Evolutionary conservation across 768 basidiomycete genomes (phyloP).

Genomic region (Hebeloma cylindrosporum): DNA sequence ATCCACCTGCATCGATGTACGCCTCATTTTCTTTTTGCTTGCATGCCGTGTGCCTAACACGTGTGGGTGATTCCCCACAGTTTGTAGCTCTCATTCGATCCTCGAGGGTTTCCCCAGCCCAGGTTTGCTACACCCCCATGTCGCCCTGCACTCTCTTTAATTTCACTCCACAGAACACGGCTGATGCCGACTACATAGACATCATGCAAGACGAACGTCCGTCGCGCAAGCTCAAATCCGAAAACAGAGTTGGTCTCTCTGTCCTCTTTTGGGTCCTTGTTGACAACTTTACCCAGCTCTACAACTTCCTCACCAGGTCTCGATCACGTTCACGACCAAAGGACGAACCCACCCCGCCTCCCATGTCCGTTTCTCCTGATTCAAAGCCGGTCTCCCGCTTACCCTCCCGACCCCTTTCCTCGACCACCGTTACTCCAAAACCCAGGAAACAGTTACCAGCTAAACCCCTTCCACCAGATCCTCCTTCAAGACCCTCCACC

Average conservation of each 20-base stretch:
- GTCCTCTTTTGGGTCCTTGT: neutral
- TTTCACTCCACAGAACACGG: slow-evolving; percentile 23
- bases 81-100: slow-evolving; percentile 38
- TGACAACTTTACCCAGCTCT: slow-evolving; percentile 43
- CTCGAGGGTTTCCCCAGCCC: slow-evolving; percentile 28
- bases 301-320: slow-evolving; percentile 56
- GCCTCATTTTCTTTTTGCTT: no score
- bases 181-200: slow-evolving; percentile 32
- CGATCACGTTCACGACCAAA: slow-evolving; percentile 62
- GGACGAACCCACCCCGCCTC: slow-evolving; percentile 21
- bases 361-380: slow-evolving; percentile 22
- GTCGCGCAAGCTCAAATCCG: slow-evolving; percentile 40
- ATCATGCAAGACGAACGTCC: slow-evolving; percentile 37
- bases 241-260: slow-evolving; percentile 43
- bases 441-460: slow-evolving; percentile 26
- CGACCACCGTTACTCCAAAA: slow-evolving; percentile 56
- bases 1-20: no score
- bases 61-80: slow-evolving; percentile 40
- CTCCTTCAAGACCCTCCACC: slow-evolving; percentile 27
- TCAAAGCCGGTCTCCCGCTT: slow-evolving; percentile 51
- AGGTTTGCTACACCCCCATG: slow-evolving; percentile 19
- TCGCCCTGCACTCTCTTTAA: slow-evolving; percentile 19
- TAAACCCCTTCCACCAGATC: slow-evolving; percentile 9
- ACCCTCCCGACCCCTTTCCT: slow-evolving; percentile 63
- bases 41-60: slow-evolving; percentile 44